Evolutionary conservation across 1,284 basidiomycete genomes (phyloP), one percentile per base, ranked within the genome.

Genomic region (Ganoderma multipileum): DNA sequence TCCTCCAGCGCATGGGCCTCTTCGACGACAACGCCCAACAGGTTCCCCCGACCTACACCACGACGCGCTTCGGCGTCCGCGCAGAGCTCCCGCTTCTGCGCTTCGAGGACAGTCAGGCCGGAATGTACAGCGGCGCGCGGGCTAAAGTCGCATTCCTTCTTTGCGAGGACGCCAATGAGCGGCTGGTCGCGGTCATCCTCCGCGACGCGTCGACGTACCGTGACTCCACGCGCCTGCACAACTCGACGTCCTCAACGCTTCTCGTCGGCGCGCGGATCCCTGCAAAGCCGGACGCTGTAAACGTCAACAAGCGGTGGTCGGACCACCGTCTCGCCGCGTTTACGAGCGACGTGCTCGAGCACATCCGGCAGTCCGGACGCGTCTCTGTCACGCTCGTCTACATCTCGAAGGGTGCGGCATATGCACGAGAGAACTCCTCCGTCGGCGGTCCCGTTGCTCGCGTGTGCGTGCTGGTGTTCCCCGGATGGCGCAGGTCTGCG

Each of bases 1-100:
- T 54, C 26, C 50, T 54, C 9, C 50, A 54, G 12, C 50, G 50
- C 14, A 26, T 54, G 1, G 50, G 50, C 11, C 50, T 28, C 50
- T 20, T 44, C 44, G n/a, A 47, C n/a, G 44, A 23, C 44, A n/a
- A 23, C 20, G 50, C 50, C 26, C 26, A 30, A 28, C 50, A 54
- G 14, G 26, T 54, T 3, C 50, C 50, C 39, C 63, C 63, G 2
- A 57, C 50, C 3, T 64, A 55, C 52, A 20, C 26, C 16, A 14
- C 55, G 9, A 64, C 63, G 23, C 63, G 63, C 38, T 64, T 55
- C 23, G 63, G 63, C 33, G 39, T 64, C 6, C 52, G 55, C 8
- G 52, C 63, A 0, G 52, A 55, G 26, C 11, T 64, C 28, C 52
- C 52, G 11, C 39, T 57, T 0, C 38, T 64, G 9, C 36, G 28